A percentile compares a stretch with the other conserved stretches of the same genome.
phyloP scores from a whole-genome alignment of 2,329 filamentous ascomycete genomes.

The Cytospora leucostoma region DNA sequence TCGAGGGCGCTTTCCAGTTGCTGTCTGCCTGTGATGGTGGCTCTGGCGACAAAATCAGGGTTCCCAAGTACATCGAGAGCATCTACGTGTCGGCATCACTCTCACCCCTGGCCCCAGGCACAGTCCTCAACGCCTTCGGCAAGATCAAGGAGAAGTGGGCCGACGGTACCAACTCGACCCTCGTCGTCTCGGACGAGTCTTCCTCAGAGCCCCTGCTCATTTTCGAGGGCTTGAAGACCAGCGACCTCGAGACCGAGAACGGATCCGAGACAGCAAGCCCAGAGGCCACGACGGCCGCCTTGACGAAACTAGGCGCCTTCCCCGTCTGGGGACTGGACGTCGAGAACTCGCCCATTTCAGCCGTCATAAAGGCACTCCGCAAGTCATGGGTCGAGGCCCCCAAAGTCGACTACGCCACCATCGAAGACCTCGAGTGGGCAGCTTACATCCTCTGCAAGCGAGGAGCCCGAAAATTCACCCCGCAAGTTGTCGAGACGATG shows the following conservation, averaged over 20 bases:
- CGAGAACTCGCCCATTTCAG: not conserved
- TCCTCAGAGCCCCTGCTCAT: slow-evolving; percentile 7
- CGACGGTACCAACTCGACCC: slow-evolving; percentile 12
- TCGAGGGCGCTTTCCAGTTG: slow-evolving; percentile 10
- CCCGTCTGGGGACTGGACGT: slow-evolving; percentile 9
- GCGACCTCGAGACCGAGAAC: not conserved
- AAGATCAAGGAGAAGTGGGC: slow-evolving; percentile 15
- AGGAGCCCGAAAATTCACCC: not conserved
- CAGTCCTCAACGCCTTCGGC: slow-evolving; percentile 7
- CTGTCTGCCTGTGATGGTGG: slow-evolving; percentile 8
- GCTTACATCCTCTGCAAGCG: slow-evolving; percentile 17
- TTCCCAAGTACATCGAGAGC: slow-evolving; percentile 15
- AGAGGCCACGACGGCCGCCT: not conserved
- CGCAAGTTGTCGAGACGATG: not conserved
- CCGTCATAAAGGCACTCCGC: not conserved
- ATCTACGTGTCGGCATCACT: slow-evolving; percentile 1
- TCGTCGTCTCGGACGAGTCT: not conserved
- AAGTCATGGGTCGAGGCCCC: not conserved
- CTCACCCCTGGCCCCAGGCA: slow-evolving; percentile 2
- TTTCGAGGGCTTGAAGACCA: slow-evolving; percentile 12
- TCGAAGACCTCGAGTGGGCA: slow-evolving; percentile 12
- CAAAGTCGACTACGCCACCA: not conserved
- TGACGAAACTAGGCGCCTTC: slow-evolving; percentile 9
- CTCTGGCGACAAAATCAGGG: not conserved
- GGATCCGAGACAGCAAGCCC: not conserved